phyloP scores from a whole-genome alignment of 202 grass and related monocot genomes.

The Eragrostis tef region DNA sequence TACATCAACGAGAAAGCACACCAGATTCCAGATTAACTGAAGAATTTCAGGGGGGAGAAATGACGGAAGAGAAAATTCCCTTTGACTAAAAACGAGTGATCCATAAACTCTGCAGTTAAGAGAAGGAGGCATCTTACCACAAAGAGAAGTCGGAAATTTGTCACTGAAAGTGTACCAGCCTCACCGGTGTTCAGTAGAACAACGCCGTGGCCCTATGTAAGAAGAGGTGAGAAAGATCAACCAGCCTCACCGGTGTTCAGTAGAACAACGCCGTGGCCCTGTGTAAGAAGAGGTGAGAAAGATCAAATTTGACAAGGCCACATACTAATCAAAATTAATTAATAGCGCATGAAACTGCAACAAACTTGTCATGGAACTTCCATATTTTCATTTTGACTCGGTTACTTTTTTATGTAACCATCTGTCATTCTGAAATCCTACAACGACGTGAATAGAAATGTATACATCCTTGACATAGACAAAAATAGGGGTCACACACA shows the following conservation, averaged over 20 bases:
- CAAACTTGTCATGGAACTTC: background rate
- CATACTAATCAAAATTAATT: slow-evolving; percentile 25
- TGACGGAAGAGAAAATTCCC: background rate
- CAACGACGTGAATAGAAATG: background rate
- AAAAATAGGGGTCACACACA: background rate
- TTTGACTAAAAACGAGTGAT: background rate
- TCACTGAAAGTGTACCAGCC: slow-evolving; percentile 80
- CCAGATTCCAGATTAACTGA: slow-evolving; percentile 29
- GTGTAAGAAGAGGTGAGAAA: slow-evolving; percentile 28
- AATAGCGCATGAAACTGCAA: background rate
- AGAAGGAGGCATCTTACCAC: slow-evolving; percentile 56
- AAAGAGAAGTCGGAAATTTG: slow-evolving; percentile 95
- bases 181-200: slow-evolving; percentile 77
- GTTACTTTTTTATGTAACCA: background rate
- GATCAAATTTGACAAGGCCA: slow-evolving; percentile 31
- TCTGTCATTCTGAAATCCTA: background rate
- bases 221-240: slow-evolving; percentile 13
- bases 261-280: slow-evolving; percentile 83
- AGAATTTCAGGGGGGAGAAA: background rate
- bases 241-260: slow-evolving; percentile 77
- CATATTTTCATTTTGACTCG: background rate
- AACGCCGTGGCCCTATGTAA: slow-evolving; percentile 71
- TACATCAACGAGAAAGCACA: background rate
- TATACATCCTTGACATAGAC: background rate
- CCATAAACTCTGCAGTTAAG: background rate